Base-by-base conservation (phyloP, 1,284 basidiomycete genomes). In the Trametes pubescens region DNA sequence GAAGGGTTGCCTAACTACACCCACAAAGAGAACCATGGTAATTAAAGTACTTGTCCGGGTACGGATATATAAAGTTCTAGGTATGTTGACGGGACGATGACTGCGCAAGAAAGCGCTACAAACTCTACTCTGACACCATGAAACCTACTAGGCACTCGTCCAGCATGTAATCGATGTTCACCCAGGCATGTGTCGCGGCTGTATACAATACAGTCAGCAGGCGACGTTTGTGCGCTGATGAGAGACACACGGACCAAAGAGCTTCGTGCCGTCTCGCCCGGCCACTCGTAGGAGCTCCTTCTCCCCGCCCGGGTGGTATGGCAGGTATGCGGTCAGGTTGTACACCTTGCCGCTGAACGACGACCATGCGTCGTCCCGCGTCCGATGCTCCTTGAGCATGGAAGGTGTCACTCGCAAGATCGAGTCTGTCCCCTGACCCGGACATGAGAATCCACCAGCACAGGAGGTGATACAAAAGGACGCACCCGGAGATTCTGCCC, bases 231-330 rank as follows among this genome's bases (percentile, higher is more conserved):
- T 26, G 21, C 79, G 72, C 77, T 32, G 51, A 38, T 13, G 24
- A n/a, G 43, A 40, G 55, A 51, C 9, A 40, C 32, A 76, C 85
- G 74, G 76, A 97, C 96, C 93, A 73, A 99, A 99, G 24, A 99
- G 81, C 73, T 95, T 91, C 0, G 95, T 95, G 14, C 96, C 96
- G 74, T 99, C 98, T 62, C 95, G 82, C 1, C 98, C 97, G 6
- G 97, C 97, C 16, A 93, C 92, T n/a, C 97, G 86, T 94, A 99
- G 93, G 46, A 99, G 81, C 74, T 99, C 95, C 70, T 90, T 90
- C 78, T 92, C 94, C 8, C 97, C 98, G 13, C 97, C 97, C 0
- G 97, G 97, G 75, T 99, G 98, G 73, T 92, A 99, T 0, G 89
- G 82, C 7, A 98, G 78, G 77, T 99, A 99, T 0, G 93, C 88